phyloP scores from a whole-genome alignment of 257 asterid species.

The Primulina eburnea region DNA sequence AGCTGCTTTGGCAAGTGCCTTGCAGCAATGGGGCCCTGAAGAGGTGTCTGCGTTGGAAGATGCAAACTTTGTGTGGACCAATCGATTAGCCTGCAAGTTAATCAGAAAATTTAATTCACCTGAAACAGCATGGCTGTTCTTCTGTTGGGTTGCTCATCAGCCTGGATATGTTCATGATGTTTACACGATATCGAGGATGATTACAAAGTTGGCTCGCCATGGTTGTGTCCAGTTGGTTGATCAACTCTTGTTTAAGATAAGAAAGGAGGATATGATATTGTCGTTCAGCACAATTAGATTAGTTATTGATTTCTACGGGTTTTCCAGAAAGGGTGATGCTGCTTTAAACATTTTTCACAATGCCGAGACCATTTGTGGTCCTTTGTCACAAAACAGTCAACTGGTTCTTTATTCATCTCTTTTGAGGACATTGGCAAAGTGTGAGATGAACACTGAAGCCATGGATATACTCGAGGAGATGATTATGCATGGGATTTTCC shows the following conservation, averaged over 20 bases:
- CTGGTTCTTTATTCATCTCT: conserved; percentile 68
- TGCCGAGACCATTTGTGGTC: conserved; percentile 52
- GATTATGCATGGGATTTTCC: conserved; percentile 57
- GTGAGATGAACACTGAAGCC: conserved; percentile 61
- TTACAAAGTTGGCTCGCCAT: conserved; percentile 65
- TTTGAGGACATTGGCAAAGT: conserved; percentile 72
- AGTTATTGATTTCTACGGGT: conserved; percentile 73
- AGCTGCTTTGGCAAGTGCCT: conserved; percentile 75
- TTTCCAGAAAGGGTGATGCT: conserved; percentile 63
- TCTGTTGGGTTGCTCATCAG: conserved; percentile 82
- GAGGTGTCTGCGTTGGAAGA: conserved; percentile 60
- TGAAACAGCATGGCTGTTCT: conserved; percentile 81
- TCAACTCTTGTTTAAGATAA: conserved; percentile 58
- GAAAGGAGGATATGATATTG: conserved; percentile 55
- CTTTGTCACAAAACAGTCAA: conserved; percentile 46
- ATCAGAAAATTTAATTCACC: conserved; percentile 65
- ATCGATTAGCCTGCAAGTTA: conserved; percentile 79
- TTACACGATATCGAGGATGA: conserved; percentile 78
- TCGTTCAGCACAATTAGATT: conserved; percentile 75
- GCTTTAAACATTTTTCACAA: conserved; percentile 58
- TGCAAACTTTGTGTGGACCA: conserved; percentile 76
- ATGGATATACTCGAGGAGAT: conserved; percentile 74
- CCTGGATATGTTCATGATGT: conserved; percentile 77
- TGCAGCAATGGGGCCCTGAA: conserved; percentile 58
- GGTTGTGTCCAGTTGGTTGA: conserved; percentile 69